These are phyloP conservation scores for Ottelia alismoides DNA, from an alignment of 106 monocot species.

Conservation along the genomic window DNA sequence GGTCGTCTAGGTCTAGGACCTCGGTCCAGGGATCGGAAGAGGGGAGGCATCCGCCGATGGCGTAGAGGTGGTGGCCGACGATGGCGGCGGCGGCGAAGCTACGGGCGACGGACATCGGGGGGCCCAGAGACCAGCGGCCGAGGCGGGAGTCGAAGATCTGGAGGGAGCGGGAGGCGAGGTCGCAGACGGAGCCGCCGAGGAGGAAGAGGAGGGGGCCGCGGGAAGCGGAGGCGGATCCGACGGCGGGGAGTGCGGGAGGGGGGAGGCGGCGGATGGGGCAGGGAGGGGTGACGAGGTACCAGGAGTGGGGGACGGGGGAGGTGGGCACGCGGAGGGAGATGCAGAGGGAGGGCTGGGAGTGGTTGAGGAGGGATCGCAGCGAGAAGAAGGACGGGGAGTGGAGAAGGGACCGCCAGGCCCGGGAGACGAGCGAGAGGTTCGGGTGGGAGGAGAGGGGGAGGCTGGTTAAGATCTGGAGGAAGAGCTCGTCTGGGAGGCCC, in stretches of 20 bases:
- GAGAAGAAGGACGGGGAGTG: constrained; percentile 33
- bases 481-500: constrained; percentile 62
- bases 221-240: constrained; percentile 13
- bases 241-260: constrained; percentile 18
- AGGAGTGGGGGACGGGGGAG: constrained; percentile 9
- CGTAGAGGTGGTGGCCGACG: constrained; percentile 31
- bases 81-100: constrained; percentile 52
- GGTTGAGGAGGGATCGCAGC: constrained; percentile 18
- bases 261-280: constrained; percentile 6
- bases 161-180: constrained; percentile 24
- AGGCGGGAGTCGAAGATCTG: constrained; percentile 40
- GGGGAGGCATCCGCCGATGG: constrained; percentile 58
- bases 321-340: constrained; percentile 2
- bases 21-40: constrained; percentile 48
- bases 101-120: constrained; percentile 39
- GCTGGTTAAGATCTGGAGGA: constrained; percentile 44
- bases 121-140: constrained; percentile 36
- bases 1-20: constrained; percentile 12
- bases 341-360: constrained; percentile 28
- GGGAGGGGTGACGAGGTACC: constrained; percentile 22
- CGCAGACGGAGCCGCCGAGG: constrained; percentile 49
- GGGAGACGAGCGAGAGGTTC: constrained; percentile 44
- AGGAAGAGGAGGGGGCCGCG: constrained; percentile 24
- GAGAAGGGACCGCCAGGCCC: constrained; percentile 38
- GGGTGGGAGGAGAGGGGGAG: constrained; percentile 37